Evolutionary conservation across 2,329 filamentous ascomycete species (phyloP).

Genomic region (Fusarium ramigenum): DNA sequence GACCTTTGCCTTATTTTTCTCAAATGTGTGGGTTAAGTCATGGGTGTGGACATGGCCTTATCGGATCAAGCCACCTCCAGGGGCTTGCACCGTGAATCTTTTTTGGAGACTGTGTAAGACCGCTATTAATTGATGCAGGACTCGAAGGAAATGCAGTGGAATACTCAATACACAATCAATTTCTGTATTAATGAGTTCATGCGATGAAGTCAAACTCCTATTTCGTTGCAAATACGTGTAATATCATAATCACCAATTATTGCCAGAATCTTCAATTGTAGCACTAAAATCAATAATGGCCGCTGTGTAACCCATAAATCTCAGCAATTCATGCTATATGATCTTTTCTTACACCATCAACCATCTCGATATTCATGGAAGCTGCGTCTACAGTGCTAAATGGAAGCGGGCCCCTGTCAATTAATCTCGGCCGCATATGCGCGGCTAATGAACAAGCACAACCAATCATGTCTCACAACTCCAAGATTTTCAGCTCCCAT

Average conservation of each 20-base stretch:
- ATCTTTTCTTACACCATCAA: background rate
- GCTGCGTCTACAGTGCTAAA: constrained; percentile 28
- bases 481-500: constrained; percentile 1
- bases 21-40: background rate
- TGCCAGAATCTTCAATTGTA: background rate
- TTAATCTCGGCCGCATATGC: constrained; percentile 45
- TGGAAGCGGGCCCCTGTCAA: constrained; percentile 17
- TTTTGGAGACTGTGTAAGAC: constrained; percentile 17
- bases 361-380: background rate
- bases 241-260: background rate
- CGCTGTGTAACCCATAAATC: too few species aligned
- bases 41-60: constrained; percentile 37
- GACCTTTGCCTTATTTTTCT: constrained; percentile 24
- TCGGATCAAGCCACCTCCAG: constrained; percentile 40
- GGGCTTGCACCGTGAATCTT: constrained; percentile 20
- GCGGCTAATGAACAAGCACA: constrained; percentile 37
- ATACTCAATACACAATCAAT: background rate
- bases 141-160: background rate
- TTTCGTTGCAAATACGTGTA: background rate
- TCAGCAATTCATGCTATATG: background rate
- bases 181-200: background rate
- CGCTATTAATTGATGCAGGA: background rate
- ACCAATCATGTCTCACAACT: constrained; percentile 32
- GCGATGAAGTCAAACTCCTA: background rate
- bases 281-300: accelerated